Conservation (phyloP, 164 flowering plant species). For the Liquidambar formosana region DNA sequence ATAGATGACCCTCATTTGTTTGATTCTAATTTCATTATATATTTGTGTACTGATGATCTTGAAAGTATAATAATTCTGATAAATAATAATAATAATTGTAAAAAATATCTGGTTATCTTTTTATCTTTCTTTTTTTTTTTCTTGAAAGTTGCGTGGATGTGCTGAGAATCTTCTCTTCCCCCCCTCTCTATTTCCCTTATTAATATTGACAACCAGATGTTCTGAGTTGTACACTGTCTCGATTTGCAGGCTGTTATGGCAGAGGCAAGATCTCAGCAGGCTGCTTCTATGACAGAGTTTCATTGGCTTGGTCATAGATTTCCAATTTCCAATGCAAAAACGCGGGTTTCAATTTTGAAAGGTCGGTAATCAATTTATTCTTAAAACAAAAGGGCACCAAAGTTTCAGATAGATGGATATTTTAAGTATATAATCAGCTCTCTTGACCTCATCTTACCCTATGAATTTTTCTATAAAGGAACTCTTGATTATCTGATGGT, state of each 20-base stretch:
- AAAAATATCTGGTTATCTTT: too few relatives aligned
- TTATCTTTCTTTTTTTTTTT: too few relatives aligned
- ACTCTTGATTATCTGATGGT: background rate
- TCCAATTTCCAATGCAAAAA: constrained; percentile 89
- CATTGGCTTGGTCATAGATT: constrained; percentile 90
- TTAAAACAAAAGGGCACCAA: background rate
- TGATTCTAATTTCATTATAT: too few relatives aligned
- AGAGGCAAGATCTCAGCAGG: constrained; percentile 93
- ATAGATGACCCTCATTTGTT: too few relatives aligned
- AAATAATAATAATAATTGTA: too few relatives aligned
- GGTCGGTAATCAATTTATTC: constrained; percentile 40
- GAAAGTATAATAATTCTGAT: too few relatives aligned
- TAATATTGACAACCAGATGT: too few relatives aligned
- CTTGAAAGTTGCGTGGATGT: too few relatives aligned
- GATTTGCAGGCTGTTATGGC: constrained; percentile 83
- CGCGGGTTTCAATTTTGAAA: constrained; percentile 85
- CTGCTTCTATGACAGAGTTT: constrained; percentile 91
- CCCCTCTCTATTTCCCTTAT: too few relatives aligned
- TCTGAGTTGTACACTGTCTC: background rate
- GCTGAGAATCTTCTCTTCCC: too few relatives aligned
- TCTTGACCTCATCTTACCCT: background rate
- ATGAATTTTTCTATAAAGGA: background rate
- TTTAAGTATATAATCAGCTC: background rate
- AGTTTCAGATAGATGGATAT: background rate
- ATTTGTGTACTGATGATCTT: too few relatives aligned